Evolutionary conservation across 208 protist genomes (phyloP).

Genomic region (Acanthamoeba royreba): DNA sequence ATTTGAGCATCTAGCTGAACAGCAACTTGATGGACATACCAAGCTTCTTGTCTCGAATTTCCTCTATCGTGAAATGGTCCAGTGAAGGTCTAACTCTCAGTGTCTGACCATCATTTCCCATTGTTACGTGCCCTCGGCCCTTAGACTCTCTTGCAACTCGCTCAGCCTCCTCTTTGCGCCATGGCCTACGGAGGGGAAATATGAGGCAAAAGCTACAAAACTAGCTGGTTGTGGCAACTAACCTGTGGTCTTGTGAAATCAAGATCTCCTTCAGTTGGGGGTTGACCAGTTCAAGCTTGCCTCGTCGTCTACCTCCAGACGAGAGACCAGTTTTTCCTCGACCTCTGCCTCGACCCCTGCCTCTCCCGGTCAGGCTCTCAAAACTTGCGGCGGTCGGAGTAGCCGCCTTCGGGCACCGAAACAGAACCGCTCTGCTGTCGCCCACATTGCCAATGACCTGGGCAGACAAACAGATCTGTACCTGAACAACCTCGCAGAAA

Average conservation of each 20-base stretch:
- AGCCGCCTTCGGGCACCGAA: background rate
- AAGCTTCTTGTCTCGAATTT: constrained; percentile 12
- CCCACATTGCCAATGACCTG: constrained; percentile 29
- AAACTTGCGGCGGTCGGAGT: background rate
- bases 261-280: background rate
- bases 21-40: background rate
- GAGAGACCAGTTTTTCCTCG: background rate
- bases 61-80: background rate
- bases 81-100: background rate
- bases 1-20: background rate
- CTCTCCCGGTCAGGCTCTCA: background rate
- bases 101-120: background rate
- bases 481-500: background rate
- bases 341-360: background rate
- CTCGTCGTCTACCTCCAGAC: background rate
- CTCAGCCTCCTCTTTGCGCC: background rate
- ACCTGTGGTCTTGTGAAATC: background rate
- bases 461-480: background rate
- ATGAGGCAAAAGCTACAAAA: background rate
- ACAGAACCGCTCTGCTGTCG: constrained; percentile 24
- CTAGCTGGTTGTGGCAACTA: background rate
- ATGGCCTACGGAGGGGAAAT: background rate
- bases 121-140: background rate
- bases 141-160: background rate
- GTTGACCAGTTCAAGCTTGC: background rate